Base-by-base conservation (phyloP, 2,329 filamentous ascomycete species). In the Lachnellula occidentalis region DNA sequence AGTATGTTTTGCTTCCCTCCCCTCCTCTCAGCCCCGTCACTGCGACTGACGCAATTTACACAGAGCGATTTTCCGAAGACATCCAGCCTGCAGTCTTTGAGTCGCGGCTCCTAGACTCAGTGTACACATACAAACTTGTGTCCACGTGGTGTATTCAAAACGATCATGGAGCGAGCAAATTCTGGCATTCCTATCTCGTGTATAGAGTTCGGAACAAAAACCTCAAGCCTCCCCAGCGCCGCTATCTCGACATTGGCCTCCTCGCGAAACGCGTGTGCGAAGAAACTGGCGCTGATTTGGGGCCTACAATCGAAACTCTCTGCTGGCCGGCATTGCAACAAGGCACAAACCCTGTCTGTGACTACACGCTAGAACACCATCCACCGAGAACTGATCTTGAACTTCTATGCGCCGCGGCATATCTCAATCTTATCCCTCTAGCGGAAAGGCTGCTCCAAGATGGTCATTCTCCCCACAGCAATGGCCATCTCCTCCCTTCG, bases 101-200 rank as follows among this genome's bases (percentile, higher is more conserved):
- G 36, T 42, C 58, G 34, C 58, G 48, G 19, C 45, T 60, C 6
- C 49, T 58, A 4, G 58, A 60, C 22, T 12, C 49, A 14, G 50
- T 54, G 14, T 7, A 34, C 27, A 37, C 27, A 31, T 11, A 24
- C 17, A 31, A 15, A 34, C 4, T 50, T 15, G n/a, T 42, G n/a
- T 4, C 15, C 17, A 17, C 49, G 37, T 57, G 49, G 57, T 42
- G 50, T 14, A 48, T 50, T 24, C 5, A 46, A 7, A 56, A 52
- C 1, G 11, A 55, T 19, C 45, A 58, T 34, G 55, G 51, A 7
- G 48, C 34, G 5, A 39, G 31, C 2, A 46, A 53, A 34, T 47
- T 58, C 11, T 61, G 55, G 57, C 55, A 61, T 41, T 56, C 55
- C 3, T 61, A 61, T 47, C 48, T 58, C 9, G 46, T 55, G 2